Evolutionary conservation across 108 stramenopile species (phyloP).

Genomic region (Nitzschia inconspicua): DNA sequence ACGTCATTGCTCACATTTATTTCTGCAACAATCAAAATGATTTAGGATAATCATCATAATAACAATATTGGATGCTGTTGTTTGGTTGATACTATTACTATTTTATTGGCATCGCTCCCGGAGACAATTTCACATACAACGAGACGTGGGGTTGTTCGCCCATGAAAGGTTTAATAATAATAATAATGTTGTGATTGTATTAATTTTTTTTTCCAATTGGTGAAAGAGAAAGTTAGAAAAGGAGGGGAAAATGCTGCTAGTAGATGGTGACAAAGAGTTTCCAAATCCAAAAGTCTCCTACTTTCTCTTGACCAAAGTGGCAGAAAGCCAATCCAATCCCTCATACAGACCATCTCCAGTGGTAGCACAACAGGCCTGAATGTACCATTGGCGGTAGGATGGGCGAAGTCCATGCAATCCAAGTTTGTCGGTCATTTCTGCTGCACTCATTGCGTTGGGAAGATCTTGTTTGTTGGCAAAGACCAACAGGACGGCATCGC

Average conservation of each 20-base stretch:
- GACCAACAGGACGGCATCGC: conserved; percentile 94
- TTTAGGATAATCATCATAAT: too few relatives aligned
- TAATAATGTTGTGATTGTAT: too few relatives aligned
- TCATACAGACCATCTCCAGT: conserved; percentile 97
- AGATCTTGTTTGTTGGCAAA: conserved; percentile 99
- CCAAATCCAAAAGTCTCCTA: conserved; percentile 6
- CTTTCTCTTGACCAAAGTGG: conserved; percentile 50
- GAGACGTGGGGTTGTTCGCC: too few relatives aligned
- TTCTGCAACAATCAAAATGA: too few relatives aligned
- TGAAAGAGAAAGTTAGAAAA: too few relatives aligned
- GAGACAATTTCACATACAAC: too few relatives aligned
- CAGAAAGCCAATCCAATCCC: conserved; percentile 95
- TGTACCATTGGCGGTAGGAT: conserved; percentile 98
- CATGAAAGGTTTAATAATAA: too few relatives aligned
- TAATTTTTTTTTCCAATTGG: too few relatives aligned
- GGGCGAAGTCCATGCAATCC: conserved; percentile 95
- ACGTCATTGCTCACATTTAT: too few relatives aligned
- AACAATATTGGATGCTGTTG: too few relatives aligned
- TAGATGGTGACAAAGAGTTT: background rate
- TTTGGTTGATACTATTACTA: too few relatives aligned
- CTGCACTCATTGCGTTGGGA: conserved; percentile 97
- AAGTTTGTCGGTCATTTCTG: conserved; percentile 99
- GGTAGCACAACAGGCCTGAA: conserved; percentile 97
- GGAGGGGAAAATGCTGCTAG: background rate
- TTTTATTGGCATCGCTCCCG: too few relatives aligned